These are phyloP conservation scores for Colletotrichum musicola DNA, from an alignment of 2,329 filamentous ascomycete genomes.

Conservation along the genomic window DNA sequence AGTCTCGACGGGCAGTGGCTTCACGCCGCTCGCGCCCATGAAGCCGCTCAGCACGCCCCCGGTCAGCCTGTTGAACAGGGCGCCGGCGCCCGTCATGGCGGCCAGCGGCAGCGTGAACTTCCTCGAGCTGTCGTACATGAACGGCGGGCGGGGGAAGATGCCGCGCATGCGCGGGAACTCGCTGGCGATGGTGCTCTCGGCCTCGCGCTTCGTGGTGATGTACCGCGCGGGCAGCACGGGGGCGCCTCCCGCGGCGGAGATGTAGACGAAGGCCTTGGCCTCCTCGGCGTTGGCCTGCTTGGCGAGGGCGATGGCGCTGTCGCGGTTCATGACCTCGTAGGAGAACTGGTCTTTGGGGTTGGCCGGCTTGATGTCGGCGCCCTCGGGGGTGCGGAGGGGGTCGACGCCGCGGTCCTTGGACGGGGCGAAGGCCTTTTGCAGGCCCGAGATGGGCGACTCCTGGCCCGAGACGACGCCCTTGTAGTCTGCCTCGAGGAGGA, in stretches of 20 bases:
- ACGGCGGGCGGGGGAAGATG: constrained; percentile 86
- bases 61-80: constrained; percentile 81
- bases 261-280: constrained; percentile 82
- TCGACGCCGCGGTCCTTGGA: constrained; percentile 75
- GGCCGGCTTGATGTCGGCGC: constrained; percentile 72
- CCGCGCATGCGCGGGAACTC: constrained; percentile 81
- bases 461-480: constrained; percentile 89
- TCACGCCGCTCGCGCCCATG: constrained; percentile 85
- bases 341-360: constrained; percentile 83
- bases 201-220: constrained; percentile 91
- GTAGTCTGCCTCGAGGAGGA: constrained; percentile 97
- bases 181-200: constrained; percentile 80
- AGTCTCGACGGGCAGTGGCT: constrained; percentile 87
- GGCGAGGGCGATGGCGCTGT: constrained; percentile 86
- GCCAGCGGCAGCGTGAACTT: constrained; percentile 88
- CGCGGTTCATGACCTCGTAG: constrained; percentile 97
- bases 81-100: constrained; percentile 78
- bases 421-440: constrained; percentile 82
- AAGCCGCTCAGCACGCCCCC: constrained; percentile 81
- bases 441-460: constrained; percentile 83
- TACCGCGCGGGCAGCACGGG: constrained; percentile 88
- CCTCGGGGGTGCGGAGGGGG: constrained; percentile 72
- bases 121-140: constrained; percentile 89
- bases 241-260: constrained; percentile 88
- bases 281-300: constrained; percentile 76